A percentile compares a stretch with the other conserved stretches of the same genome.
Evolutionary conservation across 805 yeast genomes (phyloP).

Genomic region (Schizosaccharomyces cryophilus): DNA sequence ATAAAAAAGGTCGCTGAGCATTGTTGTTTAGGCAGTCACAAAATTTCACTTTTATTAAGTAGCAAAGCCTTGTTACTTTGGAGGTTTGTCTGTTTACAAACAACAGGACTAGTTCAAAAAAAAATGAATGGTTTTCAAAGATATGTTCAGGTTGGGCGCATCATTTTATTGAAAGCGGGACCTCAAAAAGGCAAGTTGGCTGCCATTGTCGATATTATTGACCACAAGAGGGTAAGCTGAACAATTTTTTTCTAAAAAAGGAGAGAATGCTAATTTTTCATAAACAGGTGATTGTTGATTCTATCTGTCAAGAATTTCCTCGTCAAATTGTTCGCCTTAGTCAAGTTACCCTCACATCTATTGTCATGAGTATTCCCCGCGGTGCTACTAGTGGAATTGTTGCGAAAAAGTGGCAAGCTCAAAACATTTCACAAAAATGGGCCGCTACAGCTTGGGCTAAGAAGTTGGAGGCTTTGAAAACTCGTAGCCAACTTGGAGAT

Average conservation of each 20-base stretch:
- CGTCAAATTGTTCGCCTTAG: constrained; percentile 80
- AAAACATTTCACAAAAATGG: constrained; percentile 78
- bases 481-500: constrained; percentile 80
- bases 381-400: constrained; percentile 74
- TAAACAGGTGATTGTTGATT: constrained; percentile 67
- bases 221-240: constrained; percentile 26
- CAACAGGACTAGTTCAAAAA: too few relatives aligned
- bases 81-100: too few relatives aligned
- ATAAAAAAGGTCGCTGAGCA: too few relatives aligned
- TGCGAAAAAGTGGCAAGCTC: constrained; percentile 79
- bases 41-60: too few relatives aligned
- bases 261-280: neutral
- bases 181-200: constrained; percentile 60
- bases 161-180: constrained; percentile 53
- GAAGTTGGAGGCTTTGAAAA: constrained; percentile 87
- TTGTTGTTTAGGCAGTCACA: too few relatives aligned
- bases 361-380: constrained; percentile 73
- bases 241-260: neutral
- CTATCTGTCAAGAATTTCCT: constrained; percentile 68
- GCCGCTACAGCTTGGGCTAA: constrained; percentile 87
- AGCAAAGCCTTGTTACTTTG: too few relatives aligned
- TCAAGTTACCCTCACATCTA: constrained; percentile 79
- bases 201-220: constrained; percentile 92
- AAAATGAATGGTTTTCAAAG: neutral
- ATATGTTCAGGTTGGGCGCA: constrained; percentile 26